phyloP scores from a whole-genome alignment of 805 yeast species.

The Schwanniomyces vanrijiae region DNA sequence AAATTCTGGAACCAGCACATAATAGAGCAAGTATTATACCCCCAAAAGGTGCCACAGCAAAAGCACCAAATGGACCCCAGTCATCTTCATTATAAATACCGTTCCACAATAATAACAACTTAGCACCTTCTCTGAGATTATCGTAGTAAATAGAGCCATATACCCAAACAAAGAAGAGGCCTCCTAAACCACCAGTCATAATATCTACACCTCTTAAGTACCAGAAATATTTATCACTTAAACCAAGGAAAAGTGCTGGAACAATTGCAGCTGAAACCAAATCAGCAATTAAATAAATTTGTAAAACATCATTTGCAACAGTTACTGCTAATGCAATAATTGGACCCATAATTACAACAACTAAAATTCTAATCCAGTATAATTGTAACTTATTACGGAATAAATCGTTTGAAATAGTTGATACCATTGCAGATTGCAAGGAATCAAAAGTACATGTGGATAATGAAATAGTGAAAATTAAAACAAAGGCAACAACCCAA shows the following conservation, averaged over 20 bases:
- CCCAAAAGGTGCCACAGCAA: conserved; percentile 86
- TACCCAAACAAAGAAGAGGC: conserved; percentile 73
- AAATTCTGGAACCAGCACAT: conserved; percentile 51
- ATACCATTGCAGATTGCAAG: conserved; percentile 82
- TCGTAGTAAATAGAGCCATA: conserved; percentile 82
- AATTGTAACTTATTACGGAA: conserved; percentile 78
- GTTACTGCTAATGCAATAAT: conserved; percentile 79
- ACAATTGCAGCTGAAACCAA: conserved; percentile 83
- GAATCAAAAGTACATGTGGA: conserved; percentile 91
- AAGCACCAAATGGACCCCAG: conserved; percentile 96
- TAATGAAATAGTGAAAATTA: conserved; percentile 69
- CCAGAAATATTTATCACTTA: conserved; percentile 59
- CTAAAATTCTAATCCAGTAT: conserved; percentile 66
- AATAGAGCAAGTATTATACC: conserved; percentile 60
- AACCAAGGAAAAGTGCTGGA: conserved; percentile 80
- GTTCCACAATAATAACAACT: conserved; percentile 68
- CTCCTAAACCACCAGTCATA: conserved; percentile 81
- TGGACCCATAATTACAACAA: conserved; percentile 80
- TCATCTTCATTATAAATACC: conserved; percentile 77
- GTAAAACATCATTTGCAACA: conserved; percentile 79
- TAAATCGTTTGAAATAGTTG: conserved; percentile 85
- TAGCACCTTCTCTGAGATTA: conserved; percentile 73
- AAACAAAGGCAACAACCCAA: conserved; percentile 83
- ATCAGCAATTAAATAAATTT: conserved; percentile 88
- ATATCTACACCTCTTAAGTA: conserved; percentile 79